Evolutionary conservation across 176 grass and related monocot genomes (phyloP), one percentile per base, ranked within the genome.

Genomic region (Echinochloa phyllopogon): DNA sequence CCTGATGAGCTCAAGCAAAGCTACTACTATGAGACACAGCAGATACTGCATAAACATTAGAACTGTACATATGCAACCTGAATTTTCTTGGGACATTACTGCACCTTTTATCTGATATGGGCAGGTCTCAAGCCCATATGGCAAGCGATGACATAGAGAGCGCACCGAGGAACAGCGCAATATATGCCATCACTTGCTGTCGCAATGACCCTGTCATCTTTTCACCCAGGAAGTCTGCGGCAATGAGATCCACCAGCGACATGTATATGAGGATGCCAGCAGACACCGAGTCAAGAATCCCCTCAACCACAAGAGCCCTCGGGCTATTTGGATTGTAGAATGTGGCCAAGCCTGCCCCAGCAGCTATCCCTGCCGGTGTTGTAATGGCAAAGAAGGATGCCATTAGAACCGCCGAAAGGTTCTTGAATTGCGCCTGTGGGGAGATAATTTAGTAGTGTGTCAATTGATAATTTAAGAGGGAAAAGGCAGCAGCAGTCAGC

Each of bases 231-330:
- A 98, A 94, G 72, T 98, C 96, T 0, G 91, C 89, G 0, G 96
- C 96, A 6, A 98, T 95, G 74, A 98, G 87, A 87, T 98, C 96
- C 39, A 95, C 96, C 49, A 95, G 86, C 0, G 89, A 88, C 96
- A 94, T 95, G 87, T 98, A 98, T 65, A 98, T 94, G 59, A 98
- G 90, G 29, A 98, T 98, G 52, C 96, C 96, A 0, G 96, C 93
- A 4, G 96, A 98, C 27, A 89, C 76, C 0, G 96, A 92, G 37
- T 98, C 96, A 13, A 98, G 91, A 60, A 98, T 68, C 18, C 96
- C 96, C 74, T 94, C 93, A 40, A 86, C 83, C 47, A 90, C 87
- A 76, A 98, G 85, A 53, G 96, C 89, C 55, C 85, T 62, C 0
- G 93, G 96, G 86, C 89, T 98, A 36, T 92, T 85, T 8, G 89